These are phyloP conservation scores for Colletotrichum tropicale DNA, from an alignment of 2,329 filamentous ascomycete species.

Conservation along the genomic window DNA sequence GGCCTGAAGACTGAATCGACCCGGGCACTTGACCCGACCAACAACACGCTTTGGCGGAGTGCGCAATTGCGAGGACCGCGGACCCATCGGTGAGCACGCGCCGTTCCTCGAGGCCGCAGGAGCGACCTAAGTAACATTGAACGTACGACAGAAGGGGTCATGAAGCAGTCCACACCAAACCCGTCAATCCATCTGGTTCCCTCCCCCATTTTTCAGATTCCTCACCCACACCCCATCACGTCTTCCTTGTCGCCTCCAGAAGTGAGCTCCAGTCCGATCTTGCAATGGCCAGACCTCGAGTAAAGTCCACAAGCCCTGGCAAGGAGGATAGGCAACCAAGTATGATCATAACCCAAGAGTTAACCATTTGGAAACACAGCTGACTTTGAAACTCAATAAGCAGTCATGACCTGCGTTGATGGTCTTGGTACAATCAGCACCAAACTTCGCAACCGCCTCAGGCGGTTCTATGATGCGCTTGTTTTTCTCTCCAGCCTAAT, in stretches of 20 bases:
- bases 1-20: neutral
- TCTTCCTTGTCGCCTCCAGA: neutral
- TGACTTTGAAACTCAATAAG: neutral
- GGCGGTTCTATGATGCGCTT: neutral
- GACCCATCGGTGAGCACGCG: no score
- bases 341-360: neutral
- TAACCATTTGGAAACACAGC: neutral
- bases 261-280: neutral
- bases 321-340: neutral
- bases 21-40: neutral
- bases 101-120: no score
- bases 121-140: neutral
- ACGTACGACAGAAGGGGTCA: neutral
- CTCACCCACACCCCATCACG: rapidly evolving
- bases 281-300: neutral
- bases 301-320: neutral
- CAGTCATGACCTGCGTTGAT: neutral
- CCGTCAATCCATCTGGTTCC: no score
- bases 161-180: no score
- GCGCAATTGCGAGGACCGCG: neutral
- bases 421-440: neutral
- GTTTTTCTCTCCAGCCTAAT: conserved; percentile 7
- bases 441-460: neutral
- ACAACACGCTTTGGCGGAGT: neutral
- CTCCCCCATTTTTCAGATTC: neutral